Base-by-base conservation (phyloP, 2,329 filamentous ascomycete genomes). In the Penicillium sp. region DNA sequence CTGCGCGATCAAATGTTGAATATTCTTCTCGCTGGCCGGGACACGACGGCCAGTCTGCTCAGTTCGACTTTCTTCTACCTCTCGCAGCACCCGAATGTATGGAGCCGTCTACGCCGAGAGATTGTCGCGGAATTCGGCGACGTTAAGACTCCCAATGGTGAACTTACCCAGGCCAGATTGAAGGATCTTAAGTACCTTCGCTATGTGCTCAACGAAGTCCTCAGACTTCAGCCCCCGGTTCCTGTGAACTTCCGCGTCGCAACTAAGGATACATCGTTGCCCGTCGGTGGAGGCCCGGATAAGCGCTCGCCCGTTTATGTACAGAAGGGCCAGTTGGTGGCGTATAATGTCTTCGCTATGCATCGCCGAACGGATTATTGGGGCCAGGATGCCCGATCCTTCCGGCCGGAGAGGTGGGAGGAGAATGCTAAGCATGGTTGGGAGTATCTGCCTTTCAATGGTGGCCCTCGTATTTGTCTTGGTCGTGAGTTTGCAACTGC, bases 291-390 rank as follows among this genome's bases (percentile, higher is more conserved):
- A 51, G 89, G 88, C 0, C 78, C 82, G 0, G 83, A 88, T 68
- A 59, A 73, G 14, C 74, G 74, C 5, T 76, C 81, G 39, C 88
- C 88, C 0, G 64, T 93, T 2, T 83, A 85, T 50, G 74, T 91
- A 4, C 80, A 82, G 47, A 89, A 90, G 69, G 84, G 86, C 62
- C 85, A 84, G 0, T 71, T 82, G 8, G 76, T 93, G 60, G 79
- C 74, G 49, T 94, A 91, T 77, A 86, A 81, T 34, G 81, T 89
- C 0, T 82, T 90, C 46, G 75, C 84, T 5, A 89, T 94, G 89
- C 89, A 93, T 68, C 84, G 89, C 3, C 83, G 88, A 14, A 71
- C 67, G 3, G 78, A 81, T 42, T 65, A 75, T 48, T 81, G 73
- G 58, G 78, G 78, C 1, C 42, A 65, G 3, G 79, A 81, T 42